Percentiles rank a stretch among this genome's conserved stretches.
Conservation (phyloP, 371 early-diverging fungal genomes). For the Choanephora cucurbitarum region DNA sequence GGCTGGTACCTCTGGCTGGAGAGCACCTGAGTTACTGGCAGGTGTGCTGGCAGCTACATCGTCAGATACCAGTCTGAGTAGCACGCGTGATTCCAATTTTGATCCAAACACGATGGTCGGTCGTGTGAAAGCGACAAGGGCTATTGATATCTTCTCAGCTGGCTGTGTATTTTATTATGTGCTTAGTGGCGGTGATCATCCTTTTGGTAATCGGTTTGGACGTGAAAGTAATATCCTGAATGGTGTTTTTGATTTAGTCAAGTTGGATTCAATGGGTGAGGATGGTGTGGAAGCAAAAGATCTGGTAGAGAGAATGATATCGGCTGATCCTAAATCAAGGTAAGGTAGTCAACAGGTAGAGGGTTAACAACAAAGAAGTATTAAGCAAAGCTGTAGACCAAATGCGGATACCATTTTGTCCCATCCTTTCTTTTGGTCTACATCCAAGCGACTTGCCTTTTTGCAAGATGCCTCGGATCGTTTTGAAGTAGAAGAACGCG, state of each 20-base stretch:
- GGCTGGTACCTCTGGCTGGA: slow-evolving; percentile 94
- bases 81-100: slow-evolving; percentile 4
- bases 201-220: slow-evolving; percentile 90
- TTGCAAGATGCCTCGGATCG: slow-evolving; percentile 95
- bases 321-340: slow-evolving; percentile 71
- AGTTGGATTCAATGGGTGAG: slow-evolving; percentile 68
- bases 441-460: slow-evolving; percentile 80
- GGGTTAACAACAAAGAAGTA: no score
- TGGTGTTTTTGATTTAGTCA: slow-evolving; percentile 67
- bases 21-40: slow-evolving; percentile 91
- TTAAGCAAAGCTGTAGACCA: slow-evolving; percentile 62
- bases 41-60: slow-evolving; percentile 34
- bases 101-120: slow-evolving; percentile 22
- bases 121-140: slow-evolving; percentile 74
- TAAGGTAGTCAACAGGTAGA: slow-evolving; percentile 3
- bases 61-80: slow-evolving; percentile 24
- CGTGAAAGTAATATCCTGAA: slow-evolving; percentile 88
- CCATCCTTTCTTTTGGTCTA: slow-evolving; percentile 96
- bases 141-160: slow-evolving; percentile 94
- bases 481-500: slow-evolving; percentile 85
- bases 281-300: slow-evolving; percentile 87
- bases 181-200: slow-evolving; percentile 88
- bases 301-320: slow-evolving; percentile 88
- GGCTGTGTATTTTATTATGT: slow-evolving; percentile 96
- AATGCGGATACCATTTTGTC: slow-evolving; percentile 70